Evolutionary conservation across 257 asterid genomes (phyloP).

Genomic region (Avicennia marina): DNA sequence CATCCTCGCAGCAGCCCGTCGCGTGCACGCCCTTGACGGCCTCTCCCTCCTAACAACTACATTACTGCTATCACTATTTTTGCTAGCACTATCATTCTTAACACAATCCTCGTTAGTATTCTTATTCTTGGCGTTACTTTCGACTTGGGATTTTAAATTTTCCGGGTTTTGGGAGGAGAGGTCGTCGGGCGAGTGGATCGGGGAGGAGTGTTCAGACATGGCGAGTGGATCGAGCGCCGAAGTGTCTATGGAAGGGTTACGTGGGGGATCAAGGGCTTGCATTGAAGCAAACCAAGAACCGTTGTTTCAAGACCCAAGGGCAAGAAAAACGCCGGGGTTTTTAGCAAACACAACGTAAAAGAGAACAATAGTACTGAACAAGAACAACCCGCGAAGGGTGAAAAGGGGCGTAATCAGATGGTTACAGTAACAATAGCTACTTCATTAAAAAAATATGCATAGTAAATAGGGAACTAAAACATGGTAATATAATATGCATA

Average conservation of each 20-base stretch:
- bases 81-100: conserved; percentile 23
- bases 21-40: conserved; percentile 97
- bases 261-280: conserved; percentile 49
- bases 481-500: too few relatives aligned
- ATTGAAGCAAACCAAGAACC: conserved; percentile 30
- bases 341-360: too few relatives aligned
- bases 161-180: neutral
- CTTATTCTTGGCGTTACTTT: conserved; percentile 22
- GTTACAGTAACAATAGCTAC: too few relatives aligned
- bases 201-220: neutral
- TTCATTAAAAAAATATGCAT: too few relatives aligned
- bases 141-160: conserved; percentile 22
- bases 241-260: conserved; percentile 12
- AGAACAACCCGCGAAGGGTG: neutral
- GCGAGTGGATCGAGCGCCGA: neutral
- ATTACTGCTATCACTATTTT: conserved; percentile 31
- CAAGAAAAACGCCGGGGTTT: neutral
- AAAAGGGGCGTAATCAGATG: neutral
- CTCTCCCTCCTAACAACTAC: conserved; percentile 63
- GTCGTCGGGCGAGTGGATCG: neutral
- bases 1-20: conserved; percentile 78
- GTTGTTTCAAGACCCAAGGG: neutral
- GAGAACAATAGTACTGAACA: neutral
- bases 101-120: conserved; percentile 23
- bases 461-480: too few relatives aligned